Conservation (phyloP, 2,329 filamentous ascomycete species). For the Aschersonia sp. region DNA sequence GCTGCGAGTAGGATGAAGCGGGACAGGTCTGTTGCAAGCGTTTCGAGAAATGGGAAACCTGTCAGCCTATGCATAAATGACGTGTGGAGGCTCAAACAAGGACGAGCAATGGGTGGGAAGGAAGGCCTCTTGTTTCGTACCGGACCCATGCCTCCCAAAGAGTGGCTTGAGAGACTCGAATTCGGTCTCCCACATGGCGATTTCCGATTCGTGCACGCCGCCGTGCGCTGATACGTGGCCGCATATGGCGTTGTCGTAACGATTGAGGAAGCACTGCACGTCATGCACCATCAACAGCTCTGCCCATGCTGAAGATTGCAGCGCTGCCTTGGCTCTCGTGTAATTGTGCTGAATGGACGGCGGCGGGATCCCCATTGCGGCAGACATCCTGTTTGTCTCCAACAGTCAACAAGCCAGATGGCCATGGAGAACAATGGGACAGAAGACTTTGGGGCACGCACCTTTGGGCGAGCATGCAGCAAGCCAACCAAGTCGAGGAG, state of each 20-base stretch:
- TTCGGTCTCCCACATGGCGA: constrained; percentile 36
- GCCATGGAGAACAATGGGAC: not conserved
- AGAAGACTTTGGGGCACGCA: constrained; percentile 8
- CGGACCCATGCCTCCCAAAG: constrained; percentile 30
- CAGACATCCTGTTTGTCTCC: constrained; percentile 16
- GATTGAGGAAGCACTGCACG: constrained; percentile 35
- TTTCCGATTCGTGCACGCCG: constrained; percentile 29
- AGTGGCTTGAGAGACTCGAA: constrained; percentile 31
- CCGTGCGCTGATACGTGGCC: constrained; percentile 30
- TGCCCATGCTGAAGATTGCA: constrained; percentile 18
- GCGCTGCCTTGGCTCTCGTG: constrained; percentile 22
- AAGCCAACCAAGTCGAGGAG: constrained; percentile 36
- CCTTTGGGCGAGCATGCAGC: constrained; percentile 37
- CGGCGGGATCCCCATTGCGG: constrained; percentile 30
- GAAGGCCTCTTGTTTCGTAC: constrained; percentile 13
- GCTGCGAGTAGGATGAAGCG: constrained; percentile 33
- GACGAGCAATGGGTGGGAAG: not conserved
- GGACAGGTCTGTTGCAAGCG: constrained; percentile 21
- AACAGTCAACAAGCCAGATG: constrained; percentile 5
- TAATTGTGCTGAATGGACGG: constrained; percentile 36
- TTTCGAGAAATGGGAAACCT: not conserved
- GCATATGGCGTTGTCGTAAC: constrained; percentile 30
- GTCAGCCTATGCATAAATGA: not conserved
- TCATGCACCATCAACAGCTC: constrained; percentile 30
- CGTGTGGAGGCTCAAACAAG: not conserved